These are phyloP conservation scores for Incumbomyces delicatus DNA, from an alignment of 2,329 filamentous ascomycete species.

Conservation along the genomic window DNA sequence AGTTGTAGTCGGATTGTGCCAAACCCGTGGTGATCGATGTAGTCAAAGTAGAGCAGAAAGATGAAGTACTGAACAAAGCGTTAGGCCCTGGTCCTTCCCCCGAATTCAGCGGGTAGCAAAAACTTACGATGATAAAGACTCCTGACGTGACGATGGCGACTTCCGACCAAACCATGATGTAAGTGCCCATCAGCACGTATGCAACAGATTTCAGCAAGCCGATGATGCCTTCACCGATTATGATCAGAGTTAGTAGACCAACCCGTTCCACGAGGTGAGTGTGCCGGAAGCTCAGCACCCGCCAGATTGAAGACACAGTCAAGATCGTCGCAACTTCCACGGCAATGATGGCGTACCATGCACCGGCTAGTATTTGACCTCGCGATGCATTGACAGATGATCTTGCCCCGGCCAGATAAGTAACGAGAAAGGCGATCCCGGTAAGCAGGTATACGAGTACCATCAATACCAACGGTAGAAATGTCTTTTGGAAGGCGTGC, in stretches of 20 bases:
- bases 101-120: too few species aligned
- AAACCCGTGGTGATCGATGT: slow-evolving; percentile 41
- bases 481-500: neutral
- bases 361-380: slow-evolving; percentile 26
- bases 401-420: neutral
- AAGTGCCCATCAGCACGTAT: slow-evolving; percentile 6
- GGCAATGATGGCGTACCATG: slow-evolving; percentile 48
- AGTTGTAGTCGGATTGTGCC: slow-evolving; percentile 49
- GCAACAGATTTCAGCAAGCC: slow-evolving; percentile 29
- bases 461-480: neutral
- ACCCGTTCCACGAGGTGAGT: slow-evolving; percentile 56
- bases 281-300: slow-evolving; percentile 49
- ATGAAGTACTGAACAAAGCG: slow-evolving; percentile 39
- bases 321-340: slow-evolving; percentile 46
- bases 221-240: slow-evolving; percentile 58
- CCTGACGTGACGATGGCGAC: slow-evolving; percentile 29
- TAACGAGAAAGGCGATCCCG: neutral
- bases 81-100: neutral
- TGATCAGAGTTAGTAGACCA: slow-evolving; percentile 54
- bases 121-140: slow-evolving; percentile 6
- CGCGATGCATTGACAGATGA: slow-evolving; percentile 26
- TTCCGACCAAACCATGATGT: slow-evolving; percentile 28
- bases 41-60: slow-evolving; percentile 53
- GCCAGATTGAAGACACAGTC: slow-evolving; percentile 43
- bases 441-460: neutral